phyloP scores from a whole-genome alignment of 2,329 filamentous ascomycete species.

The Daldinia eschscholtzii region DNA sequence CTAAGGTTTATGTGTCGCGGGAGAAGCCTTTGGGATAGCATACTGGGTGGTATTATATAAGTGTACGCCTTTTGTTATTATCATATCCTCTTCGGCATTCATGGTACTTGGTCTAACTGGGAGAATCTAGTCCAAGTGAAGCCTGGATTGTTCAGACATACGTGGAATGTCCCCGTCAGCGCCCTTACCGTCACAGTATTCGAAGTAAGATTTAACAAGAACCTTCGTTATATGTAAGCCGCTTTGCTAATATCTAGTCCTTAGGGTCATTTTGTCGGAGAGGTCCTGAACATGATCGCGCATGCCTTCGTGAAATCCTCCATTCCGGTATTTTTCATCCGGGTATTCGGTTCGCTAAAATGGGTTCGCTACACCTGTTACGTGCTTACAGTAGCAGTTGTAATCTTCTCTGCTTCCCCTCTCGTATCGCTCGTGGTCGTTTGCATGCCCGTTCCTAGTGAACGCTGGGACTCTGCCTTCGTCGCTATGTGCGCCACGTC shows the following conservation, averaged over 20 bases:
- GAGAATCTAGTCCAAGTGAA: background rate
- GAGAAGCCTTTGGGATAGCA: conserved; percentile 1
- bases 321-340: conserved; percentile 9
- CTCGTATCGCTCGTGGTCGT: background rate
- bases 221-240: no score
- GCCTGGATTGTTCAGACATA: background rate
- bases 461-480: background rate
- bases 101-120: background rate
- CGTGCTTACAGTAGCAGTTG: background rate
- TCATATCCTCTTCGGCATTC: background rate
- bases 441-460: background rate
- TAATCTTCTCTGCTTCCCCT: background rate
- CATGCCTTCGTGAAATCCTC: conserved; percentile 8
- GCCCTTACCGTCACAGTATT: background rate
- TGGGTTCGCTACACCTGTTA: conserved; percentile 2
- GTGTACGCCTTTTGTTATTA: background rate
- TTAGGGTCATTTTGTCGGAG: background rate
- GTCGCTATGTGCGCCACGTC: conserved; percentile 6
- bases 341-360: conserved; percentile 2
- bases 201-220: background rate
- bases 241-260: background rate
- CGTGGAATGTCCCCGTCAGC: conserved; percentile 5
- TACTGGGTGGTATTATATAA: conserved; percentile 9
- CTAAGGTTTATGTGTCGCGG: background rate
- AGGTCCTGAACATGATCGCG: conserved; percentile 2